Percentiles rank a stretch among this genome's conserved stretches.
These are phyloP conservation scores for Areca catechu DNA, from an alignment of 176 grass and related monocot genomes.

Conservation along the genomic window DNA sequence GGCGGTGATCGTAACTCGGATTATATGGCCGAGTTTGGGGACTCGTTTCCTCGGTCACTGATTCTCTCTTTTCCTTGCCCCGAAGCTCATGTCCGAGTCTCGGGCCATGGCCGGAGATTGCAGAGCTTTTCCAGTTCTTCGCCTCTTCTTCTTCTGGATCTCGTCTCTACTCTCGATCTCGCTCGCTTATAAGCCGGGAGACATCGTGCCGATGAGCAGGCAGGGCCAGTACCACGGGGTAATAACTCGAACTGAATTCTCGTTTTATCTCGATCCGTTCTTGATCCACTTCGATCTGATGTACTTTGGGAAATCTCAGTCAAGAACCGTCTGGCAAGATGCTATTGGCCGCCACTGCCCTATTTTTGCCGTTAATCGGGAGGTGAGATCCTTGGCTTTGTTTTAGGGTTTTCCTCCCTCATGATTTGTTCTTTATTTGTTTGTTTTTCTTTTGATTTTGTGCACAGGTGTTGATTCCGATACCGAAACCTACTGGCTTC, in stretches of 20 bases:
- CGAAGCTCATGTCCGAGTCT: not conserved
- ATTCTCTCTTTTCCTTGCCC: too few species aligned
- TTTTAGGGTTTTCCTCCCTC: not conserved
- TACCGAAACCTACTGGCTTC: slow-evolving; percentile 76
- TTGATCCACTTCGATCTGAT: not conserved
- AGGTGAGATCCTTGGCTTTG: slow-evolving; percentile 40
- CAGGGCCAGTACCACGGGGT: slow-evolving; percentile 89
- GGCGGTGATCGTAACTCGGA: too few species aligned
- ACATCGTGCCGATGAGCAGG: slow-evolving; percentile 84
- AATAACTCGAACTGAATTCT: not conserved
- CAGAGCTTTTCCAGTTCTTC: not conserved
- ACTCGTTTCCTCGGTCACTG: too few species aligned
- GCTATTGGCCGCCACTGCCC: slow-evolving; percentile 85
- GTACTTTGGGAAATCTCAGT: slow-evolving; percentile 25
- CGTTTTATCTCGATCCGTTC: not conserved
- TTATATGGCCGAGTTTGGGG: too few species aligned
- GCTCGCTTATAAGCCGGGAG: slow-evolving; percentile 64
- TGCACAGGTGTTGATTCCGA: slow-evolving; percentile 85
- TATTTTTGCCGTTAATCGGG: slow-evolving; percentile 76
- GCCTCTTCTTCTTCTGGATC: slow-evolving; percentile 15
- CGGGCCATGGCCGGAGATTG: slow-evolving; percentile 39
- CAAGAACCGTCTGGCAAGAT: slow-evolving; percentile 74
- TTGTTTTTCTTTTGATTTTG: slow-evolving; percentile 5
- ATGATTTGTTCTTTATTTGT: not conserved
- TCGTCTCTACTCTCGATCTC: slow-evolving; percentile 20